Evolutionary conservation across 306 rosid species (phyloP).

Genomic region (Canavalia ensiformis): DNA sequence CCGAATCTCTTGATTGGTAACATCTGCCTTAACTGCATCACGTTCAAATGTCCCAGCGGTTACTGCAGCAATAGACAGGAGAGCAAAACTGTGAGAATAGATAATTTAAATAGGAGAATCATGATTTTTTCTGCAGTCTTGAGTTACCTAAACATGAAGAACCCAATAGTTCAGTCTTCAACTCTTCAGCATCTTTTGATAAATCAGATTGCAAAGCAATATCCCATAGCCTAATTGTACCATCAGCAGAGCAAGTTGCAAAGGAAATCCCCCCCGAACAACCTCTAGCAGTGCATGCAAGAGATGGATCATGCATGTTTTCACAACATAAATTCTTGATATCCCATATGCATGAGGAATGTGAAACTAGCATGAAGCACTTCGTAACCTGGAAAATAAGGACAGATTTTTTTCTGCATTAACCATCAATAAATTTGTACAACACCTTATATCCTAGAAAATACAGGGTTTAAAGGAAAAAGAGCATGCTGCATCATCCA

Average conservation of each 20-base stretch:
- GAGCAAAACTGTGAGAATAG: slow-evolving; percentile 32
- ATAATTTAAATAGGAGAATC: slow-evolving; percentile 29
- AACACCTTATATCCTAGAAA: slow-evolving; percentile 16
- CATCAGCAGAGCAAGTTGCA: slow-evolving; percentile 86
- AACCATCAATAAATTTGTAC: slow-evolving; percentile 27
- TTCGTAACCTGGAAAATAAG: slow-evolving; percentile 63
- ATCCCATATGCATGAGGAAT: slow-evolving; percentile 89
- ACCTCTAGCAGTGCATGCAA: slow-evolving; percentile 85
- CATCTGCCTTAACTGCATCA: slow-evolving; percentile 67
- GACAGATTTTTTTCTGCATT: slow-evolving; percentile 32
- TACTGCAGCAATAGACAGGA: slow-evolving; percentile 60
- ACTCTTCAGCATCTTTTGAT: slow-evolving; percentile 50
- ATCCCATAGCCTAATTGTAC: slow-evolving; percentile 88
- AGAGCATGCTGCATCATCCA: slow-evolving; percentile 24
- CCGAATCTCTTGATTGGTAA: slow-evolving; percentile 65
- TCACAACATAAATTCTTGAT: slow-evolving; percentile 84
- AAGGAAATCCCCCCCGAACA: slow-evolving; percentile 82
- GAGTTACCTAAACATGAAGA: slow-evolving; percentile 66
- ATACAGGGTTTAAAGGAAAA: neutral
- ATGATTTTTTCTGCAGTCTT: slow-evolving; percentile 18
- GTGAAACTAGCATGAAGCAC: slow-evolving; percentile 77
- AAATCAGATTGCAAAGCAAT: slow-evolving; percentile 67
- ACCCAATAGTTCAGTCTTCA: slow-evolving; percentile 51
- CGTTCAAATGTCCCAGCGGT: slow-evolving; percentile 74
- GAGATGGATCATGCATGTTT: slow-evolving; percentile 76